Conservation (phyloP, 257 asterid species). For the Solanum etuberosum region DNA sequence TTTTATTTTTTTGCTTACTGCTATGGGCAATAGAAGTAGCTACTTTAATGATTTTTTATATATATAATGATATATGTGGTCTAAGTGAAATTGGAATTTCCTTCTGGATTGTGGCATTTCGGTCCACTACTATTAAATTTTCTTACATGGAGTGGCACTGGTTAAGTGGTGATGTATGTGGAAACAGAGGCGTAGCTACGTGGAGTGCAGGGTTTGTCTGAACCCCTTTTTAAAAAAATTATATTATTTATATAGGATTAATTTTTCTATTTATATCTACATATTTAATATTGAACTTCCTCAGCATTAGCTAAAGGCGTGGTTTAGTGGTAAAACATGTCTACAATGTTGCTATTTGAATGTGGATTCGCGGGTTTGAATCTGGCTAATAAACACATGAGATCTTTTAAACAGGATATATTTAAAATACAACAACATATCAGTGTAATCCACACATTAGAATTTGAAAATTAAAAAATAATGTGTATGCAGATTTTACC, state of each 20-base stretch:
- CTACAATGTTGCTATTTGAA: not conserved
- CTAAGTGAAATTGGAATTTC: not conserved
- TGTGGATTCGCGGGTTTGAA: not conserved
- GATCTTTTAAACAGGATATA: not conserved
- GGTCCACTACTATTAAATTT: not conserved
- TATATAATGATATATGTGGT: not conserved
- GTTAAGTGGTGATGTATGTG: not conserved
- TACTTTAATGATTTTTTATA: not conserved
- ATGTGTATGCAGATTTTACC: no score
- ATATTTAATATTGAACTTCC: not conserved
- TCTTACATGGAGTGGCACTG: not conserved
- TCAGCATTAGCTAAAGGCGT: not conserved
- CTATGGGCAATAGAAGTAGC: not conserved
- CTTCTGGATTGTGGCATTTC: not conserved
- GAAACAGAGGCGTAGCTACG: not conserved
- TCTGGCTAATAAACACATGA: not conserved
- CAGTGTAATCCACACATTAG: no score
- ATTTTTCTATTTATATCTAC: no score
- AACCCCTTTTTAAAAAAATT: no score
- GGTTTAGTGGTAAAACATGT: not conserved
- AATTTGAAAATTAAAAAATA: no score
- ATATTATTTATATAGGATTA: no score
- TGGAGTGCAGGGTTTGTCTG: no score
- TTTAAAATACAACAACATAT: no score
- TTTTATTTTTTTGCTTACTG: no score